Base-by-base conservation (phyloP, 1,284 basidiomycete genomes). In the Sanghuangporus sanghuang region DNA sequence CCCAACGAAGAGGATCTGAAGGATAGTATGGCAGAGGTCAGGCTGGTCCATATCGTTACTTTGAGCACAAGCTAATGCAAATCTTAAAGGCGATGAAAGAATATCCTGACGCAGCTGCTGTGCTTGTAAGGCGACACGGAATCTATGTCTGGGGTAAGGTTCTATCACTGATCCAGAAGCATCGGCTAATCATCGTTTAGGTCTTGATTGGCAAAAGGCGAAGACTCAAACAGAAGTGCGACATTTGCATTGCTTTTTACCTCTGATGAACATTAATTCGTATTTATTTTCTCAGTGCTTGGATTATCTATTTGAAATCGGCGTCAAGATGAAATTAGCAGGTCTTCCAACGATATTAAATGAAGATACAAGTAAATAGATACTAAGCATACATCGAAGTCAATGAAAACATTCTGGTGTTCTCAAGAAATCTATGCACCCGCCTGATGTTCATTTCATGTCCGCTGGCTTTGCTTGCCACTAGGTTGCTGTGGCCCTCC, bases 301-400 rank as follows among this genome's bases (percentile, higher is more conserved):
- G 46, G 92, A 95, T 73, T 94, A 94, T 73, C 78, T 94, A 11
- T 92, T 94, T 68, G 92, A 95, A 72, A 85, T 94, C 59, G 87
- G 85, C 23, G 89, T 92, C 61, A 92, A 90, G 76, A 90, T 92
- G 89, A 85, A 81, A 69, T 71, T 83, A 49, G 83, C 83, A 0
- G 84, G 83, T 1, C 67, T 88, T 7, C 78, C 78, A 27, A 84
- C 81, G 0, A 74, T 68, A n/a, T 53, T 69, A 32, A 63, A 68
- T 38, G 35, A 53, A 3, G 56, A 59, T 48, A 12, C 14, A 32
- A 40, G 16, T 3, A 60, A 35, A 18, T 54, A 60, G 18, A 44
- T 36, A 38, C 16, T 16, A 16, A 50, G 18, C 11, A 32, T 4
- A 62, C 23, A 56, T 42, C 14, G 21, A 52, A 11, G 50, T 52